Evolutionary conservation across 2,329 filamentous ascomycete species (phyloP).

Genomic region (Talaromyces marneffei): DNA sequence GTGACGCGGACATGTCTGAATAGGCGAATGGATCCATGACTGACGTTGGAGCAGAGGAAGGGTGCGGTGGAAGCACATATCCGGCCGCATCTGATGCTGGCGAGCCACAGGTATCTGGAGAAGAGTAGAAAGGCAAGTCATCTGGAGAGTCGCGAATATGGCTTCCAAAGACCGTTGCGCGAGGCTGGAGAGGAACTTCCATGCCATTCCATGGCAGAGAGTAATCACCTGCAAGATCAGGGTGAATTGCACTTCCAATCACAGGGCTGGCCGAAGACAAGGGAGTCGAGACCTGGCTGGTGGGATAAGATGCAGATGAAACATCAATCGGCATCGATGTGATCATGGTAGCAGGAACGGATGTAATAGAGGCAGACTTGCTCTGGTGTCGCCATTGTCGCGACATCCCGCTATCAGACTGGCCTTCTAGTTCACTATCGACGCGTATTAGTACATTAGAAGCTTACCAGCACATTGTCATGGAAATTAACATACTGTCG

Average conservation of each 20-base stretch:
- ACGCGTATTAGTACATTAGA: not conserved
- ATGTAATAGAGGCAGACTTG: conserved; percentile 19
- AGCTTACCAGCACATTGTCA: not conserved
- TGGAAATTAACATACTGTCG: conserved; percentile 40
- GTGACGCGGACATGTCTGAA: conserved; percentile 29
- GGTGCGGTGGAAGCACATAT: conserved; percentile 21
- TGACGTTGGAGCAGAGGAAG: conserved; percentile 29
- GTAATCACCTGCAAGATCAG: conserved; percentile 28
- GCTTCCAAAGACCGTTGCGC: conserved; percentile 25
- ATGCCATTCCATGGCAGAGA: conserved; percentile 33
- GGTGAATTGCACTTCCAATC: conserved; percentile 24
- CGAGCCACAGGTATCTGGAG: conserved; percentile 41
- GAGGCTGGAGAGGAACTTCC: conserved; percentile 30
- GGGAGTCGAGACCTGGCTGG: conserved; percentile 26
- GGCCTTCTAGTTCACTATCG: conserved; percentile 32
- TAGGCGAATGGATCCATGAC: conserved; percentile 33
- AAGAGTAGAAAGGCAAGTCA: conserved; percentile 40
- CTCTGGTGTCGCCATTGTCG: conserved; percentile 24
- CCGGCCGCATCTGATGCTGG: conserved; percentile 35
- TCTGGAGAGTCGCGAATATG: conserved; percentile 34
- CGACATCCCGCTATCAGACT: conserved; percentile 23
- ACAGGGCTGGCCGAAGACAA: conserved; percentile 35
- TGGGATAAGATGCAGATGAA: conserved; percentile 21
- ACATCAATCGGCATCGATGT: conserved; percentile 22
- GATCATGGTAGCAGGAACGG: conserved; percentile 20